phyloP scores from a whole-genome alignment of 768 basidiomycete species.

The Cubamyces lactineus region DNA sequence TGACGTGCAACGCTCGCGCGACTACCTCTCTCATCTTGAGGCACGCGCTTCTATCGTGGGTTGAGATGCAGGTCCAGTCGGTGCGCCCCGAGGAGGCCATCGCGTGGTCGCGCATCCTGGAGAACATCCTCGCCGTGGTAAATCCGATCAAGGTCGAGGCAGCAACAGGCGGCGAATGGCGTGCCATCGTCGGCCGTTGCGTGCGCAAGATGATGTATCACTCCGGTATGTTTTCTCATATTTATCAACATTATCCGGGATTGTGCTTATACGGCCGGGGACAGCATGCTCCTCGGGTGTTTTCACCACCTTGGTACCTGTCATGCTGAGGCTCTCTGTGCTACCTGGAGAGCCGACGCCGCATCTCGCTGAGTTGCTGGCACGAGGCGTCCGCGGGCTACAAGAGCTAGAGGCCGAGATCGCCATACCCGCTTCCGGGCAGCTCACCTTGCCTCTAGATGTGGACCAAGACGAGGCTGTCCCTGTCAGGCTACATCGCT shows the following conservation, averaged over 20 bases:
- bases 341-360: slow-evolving; percentile 8
- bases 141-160: slow-evolving; percentile 55
- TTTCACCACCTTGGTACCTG: slow-evolving; percentile 6
- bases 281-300: slow-evolving; percentile 14
- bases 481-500: slow-evolving; percentile 16
- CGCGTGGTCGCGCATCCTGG: slow-evolving; percentile 68
- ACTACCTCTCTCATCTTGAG: slow-evolving; percentile 71
- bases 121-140: slow-evolving; percentile 59
- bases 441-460: neutral
- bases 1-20: slow-evolving; percentile 72
- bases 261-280: neutral
- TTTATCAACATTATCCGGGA: neutral
- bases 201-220: slow-evolving; percentile 44
- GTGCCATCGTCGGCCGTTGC: slow-evolving; percentile 55
- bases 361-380: slow-evolving; percentile 5
- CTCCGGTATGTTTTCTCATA: slow-evolving; percentile 25
- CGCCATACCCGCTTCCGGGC: slow-evolving; percentile 7
- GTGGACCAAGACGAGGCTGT: neutral
- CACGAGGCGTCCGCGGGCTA: slow-evolving; percentile 13
- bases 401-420: slow-evolving; percentile 17
- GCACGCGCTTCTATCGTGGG: slow-evolving; percentile 77
- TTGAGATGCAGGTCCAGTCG: slow-evolving; percentile 67
- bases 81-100: slow-evolving; percentile 44
- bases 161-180: slow-evolving; percentile 64
- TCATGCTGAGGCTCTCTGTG: slow-evolving; percentile 16